Conservation (phyloP, 352 stramenopile genomes). For the Phytophthora sansomeana region DNA sequence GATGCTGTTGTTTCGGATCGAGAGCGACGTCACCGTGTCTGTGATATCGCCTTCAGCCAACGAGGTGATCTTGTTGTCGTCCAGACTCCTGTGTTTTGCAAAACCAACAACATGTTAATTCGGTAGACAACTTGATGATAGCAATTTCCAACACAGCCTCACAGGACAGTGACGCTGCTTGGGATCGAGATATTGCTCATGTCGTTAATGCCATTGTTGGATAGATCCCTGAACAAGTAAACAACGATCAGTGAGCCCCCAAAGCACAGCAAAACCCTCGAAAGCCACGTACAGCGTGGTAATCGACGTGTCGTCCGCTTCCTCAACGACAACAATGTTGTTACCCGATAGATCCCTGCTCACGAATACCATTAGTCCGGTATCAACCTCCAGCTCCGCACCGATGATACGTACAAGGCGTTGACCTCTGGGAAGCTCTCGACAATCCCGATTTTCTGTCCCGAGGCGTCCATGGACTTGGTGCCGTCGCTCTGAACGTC, state of each 20-base stretch:
- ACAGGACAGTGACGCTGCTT: slow-evolving; percentile 31
- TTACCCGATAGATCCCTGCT: slow-evolving; percentile 39
- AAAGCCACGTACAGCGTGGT: slow-evolving; percentile 28
- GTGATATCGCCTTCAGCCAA: slow-evolving; percentile 26
- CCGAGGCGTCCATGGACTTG: slow-evolving; percentile 39
- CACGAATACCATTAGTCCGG: background rate
- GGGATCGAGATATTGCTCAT: slow-evolving; percentile 38
- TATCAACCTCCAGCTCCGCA: background rate
- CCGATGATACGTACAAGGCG: slow-evolving; percentile 24
- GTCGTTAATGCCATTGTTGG: slow-evolving; percentile 29
- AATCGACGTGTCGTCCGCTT: slow-evolving; percentile 14
- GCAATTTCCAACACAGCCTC: slow-evolving; percentile 10
- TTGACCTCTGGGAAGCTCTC: slow-evolving; percentile 40
- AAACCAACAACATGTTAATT: slow-evolving; percentile 13
- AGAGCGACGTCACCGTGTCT: slow-evolving; percentile 37
- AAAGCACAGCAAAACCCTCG: background rate
- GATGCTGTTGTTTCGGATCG: slow-evolving; percentile 50
- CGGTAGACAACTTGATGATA: background rate
- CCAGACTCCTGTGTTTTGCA: slow-evolving; percentile 24
- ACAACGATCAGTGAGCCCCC: slow-evolving; percentile 1
- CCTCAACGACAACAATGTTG: slow-evolving; percentile 23
- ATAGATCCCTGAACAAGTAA: slow-evolving; percentile 34
- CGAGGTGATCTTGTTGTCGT: slow-evolving; percentile 29
- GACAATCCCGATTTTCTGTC: slow-evolving; percentile 32
- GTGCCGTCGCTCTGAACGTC: slow-evolving; percentile 36